phyloP scores from a whole-genome alignment of 148 eudicot species.

The Nepenthes mirabilis region DNA sequence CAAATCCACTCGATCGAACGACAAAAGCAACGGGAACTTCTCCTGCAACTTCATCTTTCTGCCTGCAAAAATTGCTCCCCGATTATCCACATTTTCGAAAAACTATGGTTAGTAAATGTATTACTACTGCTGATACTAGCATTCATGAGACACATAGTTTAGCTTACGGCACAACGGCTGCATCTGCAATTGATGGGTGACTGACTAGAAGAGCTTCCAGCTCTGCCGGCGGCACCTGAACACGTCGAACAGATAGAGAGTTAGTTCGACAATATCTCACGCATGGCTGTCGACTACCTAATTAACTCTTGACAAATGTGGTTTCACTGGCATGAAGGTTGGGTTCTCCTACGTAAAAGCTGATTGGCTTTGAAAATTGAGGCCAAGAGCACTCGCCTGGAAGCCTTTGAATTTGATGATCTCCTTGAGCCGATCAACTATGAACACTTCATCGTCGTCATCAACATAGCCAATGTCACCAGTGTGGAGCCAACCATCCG shows the following conservation, averaged over 20 bases:
- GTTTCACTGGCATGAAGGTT: too few relatives aligned
- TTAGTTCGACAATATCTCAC: neutral
- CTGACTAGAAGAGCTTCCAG: slow-evolving; percentile 61
- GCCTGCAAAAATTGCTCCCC: slow-evolving; percentile 24
- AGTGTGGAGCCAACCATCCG: slow-evolving; percentile 79
- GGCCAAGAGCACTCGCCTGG: slow-evolving; percentile 19
- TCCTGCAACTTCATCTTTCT: slow-evolving; percentile 61
- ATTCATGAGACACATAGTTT: neutral
- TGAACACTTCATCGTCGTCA: slow-evolving; percentile 67
- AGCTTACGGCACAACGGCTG: slow-evolving; percentile 89
- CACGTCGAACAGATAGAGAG: neutral
- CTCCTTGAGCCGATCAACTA: slow-evolving; percentile 80
- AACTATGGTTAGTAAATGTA: too few relatives aligned
- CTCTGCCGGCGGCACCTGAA: slow-evolving; percentile 79
- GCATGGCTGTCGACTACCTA: neutral
- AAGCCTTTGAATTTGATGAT: slow-evolving; percentile 87
- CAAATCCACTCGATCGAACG: slow-evolving; percentile 29
- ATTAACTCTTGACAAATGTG: neutral
- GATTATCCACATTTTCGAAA: too few relatives aligned
- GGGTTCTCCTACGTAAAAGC: too few relatives aligned
- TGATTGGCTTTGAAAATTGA: too few relatives aligned
- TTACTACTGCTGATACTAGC: too few relatives aligned
- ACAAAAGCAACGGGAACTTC: slow-evolving; percentile 67
- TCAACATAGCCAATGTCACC: slow-evolving; percentile 91
- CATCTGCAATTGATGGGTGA: slow-evolving; percentile 62